Evolutionary conservation across 768 basidiomycete genomes (phyloP), one percentile per base, ranked within the genome.

Genomic region (Lyophyllum semitale): DNA sequence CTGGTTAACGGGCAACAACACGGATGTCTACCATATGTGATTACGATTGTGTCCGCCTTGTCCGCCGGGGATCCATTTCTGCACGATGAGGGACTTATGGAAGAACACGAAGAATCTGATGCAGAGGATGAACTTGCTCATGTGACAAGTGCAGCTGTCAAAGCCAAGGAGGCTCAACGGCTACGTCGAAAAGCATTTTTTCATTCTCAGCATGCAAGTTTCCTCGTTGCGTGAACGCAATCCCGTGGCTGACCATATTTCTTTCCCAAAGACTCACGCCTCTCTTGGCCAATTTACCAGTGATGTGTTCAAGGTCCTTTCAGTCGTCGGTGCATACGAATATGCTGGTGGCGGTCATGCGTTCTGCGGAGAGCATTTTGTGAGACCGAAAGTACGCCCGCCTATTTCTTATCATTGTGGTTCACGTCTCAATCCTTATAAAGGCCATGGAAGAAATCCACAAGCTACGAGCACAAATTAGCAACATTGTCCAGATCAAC

Each of bases 381-480:
- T 98, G 20, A 78, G 94, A 58, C 80, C 81, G 0, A 98, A 98
- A 80, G 95, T 94, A 63, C 32, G 75, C 58, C 8, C 55, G 3
- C 45, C 23, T 18, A 4, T 17, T 20, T 51, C 8, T 40, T 18
- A 43, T 6, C 38, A 26, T n/a, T 27, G 9, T 27, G 3, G 29
- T 41, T 44, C 42, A n/a, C 27, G 20, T 37, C 25, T 47, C 2
- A 48, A 40, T 26, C 38, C 11, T 30, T 23, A 26, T 51, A 18
- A 40, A 98, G 95, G 92, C 94, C 0, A 98, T 99, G 95, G 92
- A 97, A 72, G 97, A 99, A 74, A 96, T 97, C 32, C 97, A 95
- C 70, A 98, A 98, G 68, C 79, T 99, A 4, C 84, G 95, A 32
- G 80, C 85, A 0, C 97, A 99, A 65, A 88, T 99, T 53, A 89